These are phyloP conservation scores for Saccharomyces uvarum DNA, from an alignment of 1,139 yeast species.

Conservation along the genomic window DNA sequence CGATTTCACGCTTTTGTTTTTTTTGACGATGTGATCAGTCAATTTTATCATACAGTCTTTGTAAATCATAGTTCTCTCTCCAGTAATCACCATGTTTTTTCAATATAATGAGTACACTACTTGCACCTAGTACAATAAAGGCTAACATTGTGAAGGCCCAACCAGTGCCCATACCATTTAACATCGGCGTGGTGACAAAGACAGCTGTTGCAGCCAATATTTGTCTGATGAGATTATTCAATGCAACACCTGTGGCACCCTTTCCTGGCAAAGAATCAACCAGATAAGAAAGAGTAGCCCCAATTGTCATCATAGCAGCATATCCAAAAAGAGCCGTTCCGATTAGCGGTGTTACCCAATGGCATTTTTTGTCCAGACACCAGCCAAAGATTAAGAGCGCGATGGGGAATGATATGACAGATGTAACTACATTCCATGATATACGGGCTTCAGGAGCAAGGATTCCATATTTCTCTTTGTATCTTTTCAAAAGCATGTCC, in stretches of 20 bases:
- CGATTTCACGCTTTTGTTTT: not conserved
- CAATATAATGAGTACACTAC: constrained; percentile 41
- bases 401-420: constrained; percentile 54
- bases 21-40: constrained; percentile 8
- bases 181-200: constrained; percentile 63
- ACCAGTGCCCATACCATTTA: constrained; percentile 60
- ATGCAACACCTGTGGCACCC: constrained; percentile 84
- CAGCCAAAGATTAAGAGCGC: constrained; percentile 74
- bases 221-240: constrained; percentile 69
- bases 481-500: constrained; percentile 50
- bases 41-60: constrained; percentile 43
- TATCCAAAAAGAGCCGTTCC: constrained; percentile 80
- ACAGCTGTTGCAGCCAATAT: constrained; percentile 69
- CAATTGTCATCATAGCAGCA: constrained; percentile 78
- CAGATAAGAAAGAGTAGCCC: constrained; percentile 71
- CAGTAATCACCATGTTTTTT: constrained; percentile 54
- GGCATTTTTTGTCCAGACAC: constrained; percentile 58
- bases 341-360: constrained; percentile 70
- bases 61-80: constrained; percentile 60
- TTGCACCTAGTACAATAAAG: constrained; percentile 44
- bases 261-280: constrained; percentile 82
- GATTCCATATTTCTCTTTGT: constrained; percentile 56
- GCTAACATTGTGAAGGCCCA: constrained; percentile 60
- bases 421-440: constrained; percentile 64
- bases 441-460: constrained; percentile 71